These are phyloP conservation scores for Cladosporium oxysporum DNA, from an alignment of 2,329 filamentous ascomycete species.

Conservation along the genomic window DNA sequence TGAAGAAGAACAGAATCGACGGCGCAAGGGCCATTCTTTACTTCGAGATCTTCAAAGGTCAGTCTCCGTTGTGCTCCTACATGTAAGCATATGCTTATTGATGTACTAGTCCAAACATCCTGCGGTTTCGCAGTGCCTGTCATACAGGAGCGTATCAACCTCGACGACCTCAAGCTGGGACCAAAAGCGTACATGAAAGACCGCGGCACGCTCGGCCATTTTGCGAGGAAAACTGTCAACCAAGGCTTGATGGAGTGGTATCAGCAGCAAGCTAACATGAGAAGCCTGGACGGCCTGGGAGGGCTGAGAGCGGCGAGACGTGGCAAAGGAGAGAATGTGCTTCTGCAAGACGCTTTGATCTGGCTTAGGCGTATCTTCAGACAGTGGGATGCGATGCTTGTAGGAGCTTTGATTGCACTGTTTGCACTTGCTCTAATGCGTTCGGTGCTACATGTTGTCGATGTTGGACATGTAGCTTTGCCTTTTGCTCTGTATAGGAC, in stretches of 20 bases:
- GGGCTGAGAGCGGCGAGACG: slow-evolving; percentile 57
- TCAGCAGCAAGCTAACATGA: slow-evolving; percentile 56
- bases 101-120: slow-evolving; percentile 57
- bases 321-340: slow-evolving; percentile 51
- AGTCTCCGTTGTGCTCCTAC: background rate
- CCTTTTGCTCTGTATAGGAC: background rate
- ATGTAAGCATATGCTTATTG: no score
- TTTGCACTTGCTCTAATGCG: slow-evolving; percentile 17
- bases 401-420: slow-evolving; percentile 26
- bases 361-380: slow-evolving; percentile 22
- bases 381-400: slow-evolving; percentile 31
- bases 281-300: slow-evolving; percentile 61
- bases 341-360: slow-evolving; percentile 42
- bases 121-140: slow-evolving; percentile 67
- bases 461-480: background rate
- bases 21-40: slow-evolving; percentile 63
- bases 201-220: slow-evolving; percentile 58
- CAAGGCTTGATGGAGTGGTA: slow-evolving; percentile 57
- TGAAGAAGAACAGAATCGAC: slow-evolving; percentile 39
- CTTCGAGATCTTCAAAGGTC: slow-evolving; percentile 60
- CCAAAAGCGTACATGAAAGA: slow-evolving; percentile 48
- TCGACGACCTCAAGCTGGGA: slow-evolving; percentile 24
- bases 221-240: slow-evolving; percentile 52
- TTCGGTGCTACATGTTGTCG: background rate
- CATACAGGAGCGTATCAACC: slow-evolving; percentile 42